phyloP scores from a whole-genome alignment of 805 yeast genomes.

The Metschnikowia vanudenii region DNA sequence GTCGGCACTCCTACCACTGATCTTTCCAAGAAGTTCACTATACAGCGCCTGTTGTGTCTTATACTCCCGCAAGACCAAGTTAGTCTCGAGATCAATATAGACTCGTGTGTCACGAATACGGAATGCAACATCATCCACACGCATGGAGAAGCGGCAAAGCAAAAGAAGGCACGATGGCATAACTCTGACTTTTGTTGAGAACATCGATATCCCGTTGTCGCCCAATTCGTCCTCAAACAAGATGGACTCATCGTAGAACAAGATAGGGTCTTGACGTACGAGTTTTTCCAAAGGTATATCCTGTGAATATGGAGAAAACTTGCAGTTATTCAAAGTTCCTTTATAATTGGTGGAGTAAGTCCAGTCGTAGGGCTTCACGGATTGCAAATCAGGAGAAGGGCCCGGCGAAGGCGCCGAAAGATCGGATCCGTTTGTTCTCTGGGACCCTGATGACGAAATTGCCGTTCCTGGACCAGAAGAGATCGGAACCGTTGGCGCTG shows the following conservation, averaged over 20 bases:
- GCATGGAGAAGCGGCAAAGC: slow-evolving; percentile 72
- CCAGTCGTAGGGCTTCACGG: slow-evolving; percentile 92
- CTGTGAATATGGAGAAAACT: slow-evolving; percentile 23
- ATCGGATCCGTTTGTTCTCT: background rate
- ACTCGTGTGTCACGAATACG: slow-evolving; percentile 83
- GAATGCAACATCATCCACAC: slow-evolving; percentile 88
- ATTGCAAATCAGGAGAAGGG: slow-evolving; percentile 39
- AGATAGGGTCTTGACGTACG: slow-evolving; percentile 74
- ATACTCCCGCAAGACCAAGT: slow-evolving; percentile 70
- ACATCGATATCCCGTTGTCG: slow-evolving; percentile 86
- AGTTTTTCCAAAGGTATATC: slow-evolving; percentile 70
- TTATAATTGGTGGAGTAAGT: slow-evolving; percentile 81
- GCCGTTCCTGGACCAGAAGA: background rate
- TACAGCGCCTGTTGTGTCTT: slow-evolving; percentile 53
- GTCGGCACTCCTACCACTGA: slow-evolving; percentile 29
- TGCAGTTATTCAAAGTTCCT: slow-evolving; percentile 48
- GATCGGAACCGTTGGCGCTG: background rate
- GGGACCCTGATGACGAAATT: background rate
- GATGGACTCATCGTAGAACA: slow-evolving; percentile 85
- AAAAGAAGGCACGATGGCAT: slow-evolving; percentile 79
- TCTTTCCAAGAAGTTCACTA: slow-evolving; percentile 29
- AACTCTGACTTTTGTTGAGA: slow-evolving; percentile 78
- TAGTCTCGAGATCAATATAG: slow-evolving; percentile 70
- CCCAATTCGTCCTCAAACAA: slow-evolving; percentile 94
- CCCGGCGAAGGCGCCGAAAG: background rate